Percentiles rank a stretch among this genome's conserved stretches.
Evolutionary conservation across 139 green algal genomes (phyloP).

Genomic region (Auxenochlorella pyrenoidosa): DNA sequence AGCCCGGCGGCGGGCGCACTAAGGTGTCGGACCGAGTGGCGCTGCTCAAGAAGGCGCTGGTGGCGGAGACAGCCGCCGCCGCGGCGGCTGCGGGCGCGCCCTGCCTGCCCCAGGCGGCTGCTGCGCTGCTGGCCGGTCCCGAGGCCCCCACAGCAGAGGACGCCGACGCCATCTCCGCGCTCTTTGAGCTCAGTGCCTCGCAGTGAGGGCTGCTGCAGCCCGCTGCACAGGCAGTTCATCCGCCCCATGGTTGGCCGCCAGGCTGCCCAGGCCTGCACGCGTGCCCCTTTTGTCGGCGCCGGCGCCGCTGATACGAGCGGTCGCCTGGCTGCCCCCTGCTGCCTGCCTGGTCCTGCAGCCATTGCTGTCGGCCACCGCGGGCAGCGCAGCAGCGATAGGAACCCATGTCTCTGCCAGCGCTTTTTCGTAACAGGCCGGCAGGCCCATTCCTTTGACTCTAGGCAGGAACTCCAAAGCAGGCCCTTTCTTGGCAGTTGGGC

Average conservation of each 20-base stretch:
- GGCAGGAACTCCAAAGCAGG: not conserved
- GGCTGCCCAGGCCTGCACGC: not conserved
- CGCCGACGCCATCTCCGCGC: conserved; percentile 40
- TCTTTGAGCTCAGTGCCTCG: conserved; percentile 44
- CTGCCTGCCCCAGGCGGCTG: not conserved
- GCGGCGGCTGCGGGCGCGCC: not conserved
- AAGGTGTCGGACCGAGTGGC: conserved; percentile 28
- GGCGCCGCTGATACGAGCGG: not conserved
- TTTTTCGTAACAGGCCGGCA: no score
- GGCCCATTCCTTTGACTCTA: not conserved
- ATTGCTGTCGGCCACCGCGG: not conserved
- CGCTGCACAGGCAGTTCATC: not conserved
- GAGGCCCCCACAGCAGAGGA: conserved; percentile 14
- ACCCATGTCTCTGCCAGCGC: no score
- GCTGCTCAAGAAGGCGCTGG: conserved; percentile 41
- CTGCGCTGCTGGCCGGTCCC: not conserved
- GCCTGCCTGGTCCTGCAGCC: not conserved
- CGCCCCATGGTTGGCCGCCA: not conserved
- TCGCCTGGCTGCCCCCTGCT: not conserved
- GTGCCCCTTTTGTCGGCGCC: no score
- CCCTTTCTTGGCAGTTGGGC: not conserved
- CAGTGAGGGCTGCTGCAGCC: not conserved
- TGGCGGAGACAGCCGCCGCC: not conserved
- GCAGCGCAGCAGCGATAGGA: no score
- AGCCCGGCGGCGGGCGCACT: not conserved